Percentiles rank a stretch among this genome's conserved stretches.
These are phyloP conservation scores for Gynochthodes officinalis DNA, from an alignment of 257 asterid species.

Conservation along the genomic window DNA sequence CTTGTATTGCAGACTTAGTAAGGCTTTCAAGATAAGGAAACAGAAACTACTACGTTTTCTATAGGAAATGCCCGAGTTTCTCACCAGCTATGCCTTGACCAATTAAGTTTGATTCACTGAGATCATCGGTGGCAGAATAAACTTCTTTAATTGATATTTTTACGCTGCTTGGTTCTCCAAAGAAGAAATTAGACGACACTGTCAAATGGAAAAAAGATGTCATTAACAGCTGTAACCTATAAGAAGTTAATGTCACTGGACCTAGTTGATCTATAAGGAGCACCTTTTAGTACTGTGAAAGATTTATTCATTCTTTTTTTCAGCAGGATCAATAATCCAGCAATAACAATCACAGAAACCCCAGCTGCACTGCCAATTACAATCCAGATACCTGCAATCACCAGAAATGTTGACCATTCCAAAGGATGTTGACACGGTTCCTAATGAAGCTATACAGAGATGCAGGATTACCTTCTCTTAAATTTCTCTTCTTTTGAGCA, in stretches of 20 bases:
- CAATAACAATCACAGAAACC: constrained; percentile 19
- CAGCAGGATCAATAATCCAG: constrained; percentile 24
- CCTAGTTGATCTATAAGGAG: background rate
- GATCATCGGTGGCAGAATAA: constrained; percentile 51
- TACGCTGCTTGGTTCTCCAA: constrained; percentile 33
- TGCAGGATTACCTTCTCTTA: constrained; percentile 30
- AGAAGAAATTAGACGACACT: constrained; percentile 25
- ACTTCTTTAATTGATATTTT: constrained; percentile 49
- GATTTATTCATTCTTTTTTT: constrained; percentile 30
- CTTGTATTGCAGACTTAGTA: background rate
- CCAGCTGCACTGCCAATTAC: constrained; percentile 41
- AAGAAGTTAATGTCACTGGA: background rate
- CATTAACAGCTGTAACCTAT: background rate
- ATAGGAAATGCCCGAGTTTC: background rate
- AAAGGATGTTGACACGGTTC: background rate
- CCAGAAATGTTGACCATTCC: constrained; percentile 2
- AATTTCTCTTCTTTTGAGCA: constrained; percentile 15
- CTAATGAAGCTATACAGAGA: background rate
- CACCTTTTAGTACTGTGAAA: constrained; percentile 32
- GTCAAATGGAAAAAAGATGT: constrained; percentile 16
- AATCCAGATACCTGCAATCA: constrained; percentile 42
- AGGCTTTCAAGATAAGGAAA: background rate
- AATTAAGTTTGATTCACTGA: constrained; percentile 60
- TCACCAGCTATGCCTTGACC: constrained; percentile 87
- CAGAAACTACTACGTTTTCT: background rate